A percentile compares a stretch with the other conserved stretches of the same genome.
These are phyloP conservation scores for Hypomyces perniciosus DNA, from an alignment of 2,329 filamentous ascomycete genomes.

Conservation along the genomic window DNA sequence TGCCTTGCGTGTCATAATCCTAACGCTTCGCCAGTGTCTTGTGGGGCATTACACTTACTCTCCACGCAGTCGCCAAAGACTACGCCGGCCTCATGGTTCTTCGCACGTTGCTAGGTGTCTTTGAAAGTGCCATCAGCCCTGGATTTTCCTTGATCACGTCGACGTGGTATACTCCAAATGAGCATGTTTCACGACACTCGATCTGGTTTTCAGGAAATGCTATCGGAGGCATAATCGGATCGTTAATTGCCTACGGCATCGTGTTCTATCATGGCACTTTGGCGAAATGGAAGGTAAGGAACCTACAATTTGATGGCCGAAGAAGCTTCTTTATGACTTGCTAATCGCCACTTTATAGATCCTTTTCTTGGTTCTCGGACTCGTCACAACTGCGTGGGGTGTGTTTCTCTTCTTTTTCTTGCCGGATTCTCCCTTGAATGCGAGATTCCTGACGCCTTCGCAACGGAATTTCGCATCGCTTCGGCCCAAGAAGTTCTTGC, in stretches of 20 bases:
- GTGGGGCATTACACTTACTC: constrained; percentile 15
- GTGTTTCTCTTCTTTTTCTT: neutral
- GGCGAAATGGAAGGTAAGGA: no score
- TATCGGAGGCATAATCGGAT: neutral
- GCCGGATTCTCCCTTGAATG: neutral
- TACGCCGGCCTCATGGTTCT: constrained; percentile 16
- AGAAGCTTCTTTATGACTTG: no score
- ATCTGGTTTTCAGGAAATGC: neutral
- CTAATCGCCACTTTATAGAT: neutral
- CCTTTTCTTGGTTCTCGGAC: neutral
- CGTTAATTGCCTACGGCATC: neutral
- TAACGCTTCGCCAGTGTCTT: constrained; percentile 18
- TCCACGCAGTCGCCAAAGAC: constrained; percentile 17
- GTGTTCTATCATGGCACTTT: no score
- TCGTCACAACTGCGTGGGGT: neutral
- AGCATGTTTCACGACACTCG: constrained; percentile 15
- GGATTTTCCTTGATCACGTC: constrained; percentile 12
- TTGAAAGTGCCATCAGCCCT: constrained; percentile 16
- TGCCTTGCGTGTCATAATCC: no score
- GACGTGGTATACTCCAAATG: constrained; percentile 22
- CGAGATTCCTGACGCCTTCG: neutral
- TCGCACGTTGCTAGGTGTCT: constrained; percentile 19
- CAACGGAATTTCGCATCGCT: neutral
- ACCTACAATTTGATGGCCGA: no score
- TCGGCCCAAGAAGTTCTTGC: neutral